A percentile compares a stretch with the other conserved stretches of the same genome.
Conservation (phyloP, 1,139 yeast genomes). For the Candida mesenterica region DNA sequence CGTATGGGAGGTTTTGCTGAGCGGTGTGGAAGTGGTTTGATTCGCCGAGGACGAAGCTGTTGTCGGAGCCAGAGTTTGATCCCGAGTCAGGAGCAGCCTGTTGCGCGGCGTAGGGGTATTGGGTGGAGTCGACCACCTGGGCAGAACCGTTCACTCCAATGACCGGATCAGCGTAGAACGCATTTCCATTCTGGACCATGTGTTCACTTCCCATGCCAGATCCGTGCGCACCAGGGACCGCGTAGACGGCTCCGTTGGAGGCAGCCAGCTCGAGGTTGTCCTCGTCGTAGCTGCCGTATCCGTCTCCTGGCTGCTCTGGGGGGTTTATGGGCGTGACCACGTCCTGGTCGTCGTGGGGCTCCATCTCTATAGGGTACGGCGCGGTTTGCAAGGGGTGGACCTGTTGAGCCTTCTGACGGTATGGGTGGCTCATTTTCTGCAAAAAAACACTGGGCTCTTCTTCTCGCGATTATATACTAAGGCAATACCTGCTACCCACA, state of each 20-base stretch:
- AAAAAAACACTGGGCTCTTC: not conserved
- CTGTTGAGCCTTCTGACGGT: slow-evolving; percentile 27
- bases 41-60: not conserved
- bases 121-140: too few relatives aligned
- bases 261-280: not conserved
- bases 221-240: not conserved
- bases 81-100: not conserved
- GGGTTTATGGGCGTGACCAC: not conserved
- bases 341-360: slow-evolving; percentile 3
- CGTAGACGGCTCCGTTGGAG: not conserved
- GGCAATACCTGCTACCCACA: too few relatives aligned
- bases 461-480: too few relatives aligned
- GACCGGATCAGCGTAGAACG: too few relatives aligned
- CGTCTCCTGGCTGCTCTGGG: slow-evolving; percentile 1
- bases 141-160: not conserved
- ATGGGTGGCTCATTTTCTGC: slow-evolving; percentile 27
- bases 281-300: slow-evolving; percentile 1
- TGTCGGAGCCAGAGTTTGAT: not conserved
- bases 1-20: not conserved
- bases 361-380: slow-evolving; percentile 7
- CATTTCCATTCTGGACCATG: too few relatives aligned
- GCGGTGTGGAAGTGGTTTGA: not conserved
- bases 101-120: too few relatives aligned
- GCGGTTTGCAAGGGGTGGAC: slow-evolving; percentile 3
- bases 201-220: too few relatives aligned